Base-by-base conservation (phyloP, 2,329 filamentous ascomycete species). In the Aspergillus pseudoviridinutans region DNA sequence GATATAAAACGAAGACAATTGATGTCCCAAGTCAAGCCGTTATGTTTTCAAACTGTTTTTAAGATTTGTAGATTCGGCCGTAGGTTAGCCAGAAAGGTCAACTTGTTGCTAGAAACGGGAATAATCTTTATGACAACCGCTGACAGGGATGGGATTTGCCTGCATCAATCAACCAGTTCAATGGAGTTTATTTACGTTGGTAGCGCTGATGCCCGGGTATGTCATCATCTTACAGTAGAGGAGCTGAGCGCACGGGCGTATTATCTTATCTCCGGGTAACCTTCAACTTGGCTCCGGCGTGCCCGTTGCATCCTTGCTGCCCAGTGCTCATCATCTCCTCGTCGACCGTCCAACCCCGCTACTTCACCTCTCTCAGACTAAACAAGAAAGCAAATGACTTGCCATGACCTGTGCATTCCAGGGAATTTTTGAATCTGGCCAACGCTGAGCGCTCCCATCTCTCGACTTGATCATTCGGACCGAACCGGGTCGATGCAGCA, bases 401-500 rank as follows among this genome's bases (percentile, higher is more conserved):
- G 62, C 57, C 58, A 66, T 68, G 66, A 58, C 50, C 54, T 52
- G 50, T 58, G 52, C 53, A 51, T 22, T 56, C 25, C 56, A 54
- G 54, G 46, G 25, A 51, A 46, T 54, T 41, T 53, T 56, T 59
- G 62, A 64, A 58, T 58, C 56, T 51, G 59, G 64, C 59, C 55
- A 54, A 58, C 58, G 61, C 59, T 65, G 62, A 66, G 57, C 60
- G 58, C 58, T 59, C 58, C 55, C 59, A 60, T 57, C 50, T 58
- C 53, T 53, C 52, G 50, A 53, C 55, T 56, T 55, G 5, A 49
- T 55, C 56, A 17, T 25, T 65, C 64, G 64, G 67, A 68, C 64
- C 63, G 62, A 71, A 69, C 66, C 72, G 72, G 72, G 69, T 77
- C 74, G 73, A 78, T 78, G 75, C 75, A 71, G 70, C 68, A 73